Evolutionary conservation across 2,329 filamentous ascomycete species (phyloP).

Genomic region (Bipolaris oryzae): DNA sequence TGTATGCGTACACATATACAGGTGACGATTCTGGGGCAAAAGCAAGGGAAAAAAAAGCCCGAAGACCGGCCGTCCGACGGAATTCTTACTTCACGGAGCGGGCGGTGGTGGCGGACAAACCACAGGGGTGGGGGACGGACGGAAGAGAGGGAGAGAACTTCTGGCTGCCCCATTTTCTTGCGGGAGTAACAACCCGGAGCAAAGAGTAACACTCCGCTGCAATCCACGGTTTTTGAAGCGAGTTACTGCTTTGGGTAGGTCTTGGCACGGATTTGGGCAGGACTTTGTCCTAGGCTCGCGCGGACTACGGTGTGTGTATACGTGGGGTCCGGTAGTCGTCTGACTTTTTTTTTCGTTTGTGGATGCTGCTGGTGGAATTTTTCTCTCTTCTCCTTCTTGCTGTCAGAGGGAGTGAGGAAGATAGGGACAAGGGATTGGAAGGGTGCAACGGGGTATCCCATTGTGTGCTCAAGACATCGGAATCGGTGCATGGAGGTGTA

Average conservation of each 20-base stretch:
- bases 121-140: neutral
- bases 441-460: too few species aligned
- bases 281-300: neutral
- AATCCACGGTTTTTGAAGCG: neutral
- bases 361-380: too few species aligned
- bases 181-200: slow-evolving; percentile 1
- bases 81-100: neutral
- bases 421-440: too few species aligned
- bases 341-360: too few species aligned
- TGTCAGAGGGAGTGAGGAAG: too few species aligned
- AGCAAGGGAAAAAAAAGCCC: neutral
- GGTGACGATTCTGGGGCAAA: too few species aligned
- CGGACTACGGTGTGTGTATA: neutral
- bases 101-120: neutral
- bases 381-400: too few species aligned
- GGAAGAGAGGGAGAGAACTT: neutral
- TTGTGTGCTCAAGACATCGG: too few species aligned
- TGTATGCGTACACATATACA: too few species aligned
- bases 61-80: neutral
- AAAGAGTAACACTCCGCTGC: slow-evolving; percentile 1
- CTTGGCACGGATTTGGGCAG: neutral
- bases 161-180: neutral
- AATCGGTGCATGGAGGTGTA: too few species aligned
- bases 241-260: neutral
- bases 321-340: neutral